Evolutionary conservation across 2,329 filamentous ascomycete species (phyloP).

Genomic region (Aspergillus texensis): DNA sequence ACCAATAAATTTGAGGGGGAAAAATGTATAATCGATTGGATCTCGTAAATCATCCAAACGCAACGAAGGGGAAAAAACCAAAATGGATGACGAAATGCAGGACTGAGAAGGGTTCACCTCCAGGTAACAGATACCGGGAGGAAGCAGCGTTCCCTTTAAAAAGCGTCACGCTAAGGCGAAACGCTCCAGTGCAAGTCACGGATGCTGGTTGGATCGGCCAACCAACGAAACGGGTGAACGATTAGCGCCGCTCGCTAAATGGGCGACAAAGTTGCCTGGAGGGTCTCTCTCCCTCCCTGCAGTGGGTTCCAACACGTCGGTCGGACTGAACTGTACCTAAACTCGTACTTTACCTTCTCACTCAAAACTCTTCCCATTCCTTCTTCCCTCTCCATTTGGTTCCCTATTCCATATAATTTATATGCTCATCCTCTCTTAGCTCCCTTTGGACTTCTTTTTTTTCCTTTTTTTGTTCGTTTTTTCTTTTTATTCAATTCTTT

Average conservation of each 20-base stretch:
- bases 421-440: conserved; percentile 27
- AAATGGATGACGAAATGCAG: conserved; percentile 23
- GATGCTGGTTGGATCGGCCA: not conserved
- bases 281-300: not conserved
- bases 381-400: conserved; percentile 16
- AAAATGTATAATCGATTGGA: not conserved
- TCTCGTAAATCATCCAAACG: not conserved
- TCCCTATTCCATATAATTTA: conserved; percentile 12
- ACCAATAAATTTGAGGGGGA: not conserved
- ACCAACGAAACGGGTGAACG: not conserved
- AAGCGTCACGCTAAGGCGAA: not conserved
- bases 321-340: not conserved
- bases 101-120: not conserved
- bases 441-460: conserved; percentile 18
- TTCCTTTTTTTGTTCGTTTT: conserved; percentile 11
- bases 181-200: not conserved
- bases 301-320: conserved; percentile 6
- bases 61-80: not conserved
- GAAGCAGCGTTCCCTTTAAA: not conserved
- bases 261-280: conserved; percentile 5
- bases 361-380: conserved; percentile 20
- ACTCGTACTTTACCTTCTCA: conserved; percentile 7
- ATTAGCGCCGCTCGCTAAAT: conserved; percentile 5
- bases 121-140: not conserved
- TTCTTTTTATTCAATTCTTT: conserved; percentile 18